Base-by-base conservation (phyloP, 2,329 filamentous ascomycete species). In the Coniochaeta ligniaria region DNA sequence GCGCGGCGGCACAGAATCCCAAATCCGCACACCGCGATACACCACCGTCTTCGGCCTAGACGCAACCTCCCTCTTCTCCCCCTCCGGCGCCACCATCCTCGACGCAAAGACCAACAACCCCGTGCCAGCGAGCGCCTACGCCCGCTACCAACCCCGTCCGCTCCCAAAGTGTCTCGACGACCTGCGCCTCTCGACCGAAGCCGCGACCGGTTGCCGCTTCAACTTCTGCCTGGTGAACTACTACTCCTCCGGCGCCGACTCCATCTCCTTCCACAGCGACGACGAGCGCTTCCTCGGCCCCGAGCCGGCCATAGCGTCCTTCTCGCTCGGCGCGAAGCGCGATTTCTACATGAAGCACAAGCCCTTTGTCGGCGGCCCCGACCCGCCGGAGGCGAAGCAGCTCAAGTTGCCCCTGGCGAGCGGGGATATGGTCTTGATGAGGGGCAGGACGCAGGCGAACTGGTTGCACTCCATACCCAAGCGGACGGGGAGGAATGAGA, bases 171-270 rank as follows among this genome's bases (percentile, higher is more conserved):
- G 89, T 66, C 80, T 94, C 0, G 83, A 90, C 43, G 72, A 79
- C 6, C 78, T 94, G 8, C 82, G 86, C 11, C 74, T 72, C 36
- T 78, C 84, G 11, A 85, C 88, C 1, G 88, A 94, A 72, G 78
- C 80, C 5, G 83, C 84, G 0, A 90, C 88, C 0, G 81, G 80
- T n/a, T 83, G 83, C 67, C 80, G 69, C 1, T 94, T 89, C 74
- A 94, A 94, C 70, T 91, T 93, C 70, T 90, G 87, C 62, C 80
- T 94, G 1, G 88, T 94, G 5, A 94, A 94, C 69, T 94, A 94
- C 75, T 94, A 94, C 69, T 87, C 87, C n/a, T 83, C 83, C 3
- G 90, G 90, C 0, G 77, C 84, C 6, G 90, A 94, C 71, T 91
- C 87, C 65, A 94, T 94, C 57, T 83, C 86, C 12, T 94, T 89